Percentiles rank a stretch among this genome's conserved stretches.
Evolutionary conservation across 768 basidiomycete genomes (phyloP).

Genomic region (Kwoniella sp.): DNA sequence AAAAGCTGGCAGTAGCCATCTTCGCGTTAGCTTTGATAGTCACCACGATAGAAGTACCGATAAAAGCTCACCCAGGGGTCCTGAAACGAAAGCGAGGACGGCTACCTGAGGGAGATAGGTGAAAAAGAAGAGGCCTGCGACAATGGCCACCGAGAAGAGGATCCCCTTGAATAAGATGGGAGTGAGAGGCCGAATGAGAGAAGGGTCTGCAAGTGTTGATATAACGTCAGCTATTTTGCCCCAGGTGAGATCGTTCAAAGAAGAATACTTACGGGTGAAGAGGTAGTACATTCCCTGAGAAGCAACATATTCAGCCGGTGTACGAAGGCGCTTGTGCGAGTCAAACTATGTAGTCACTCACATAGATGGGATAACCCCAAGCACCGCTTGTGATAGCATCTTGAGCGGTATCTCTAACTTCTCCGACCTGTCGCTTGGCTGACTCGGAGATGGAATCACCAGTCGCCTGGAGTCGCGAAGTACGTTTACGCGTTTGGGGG

Average conservation of each 20-base stretch:
- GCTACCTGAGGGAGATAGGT: constrained; percentile 69
- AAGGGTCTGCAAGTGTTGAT: constrained; percentile 29
- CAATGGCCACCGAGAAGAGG: constrained; percentile 43
- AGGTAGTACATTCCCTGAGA: constrained; percentile 51
- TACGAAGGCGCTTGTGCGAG: no score
- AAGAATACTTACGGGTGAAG: constrained; percentile 34
- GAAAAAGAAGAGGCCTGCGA: constrained; percentile 58
- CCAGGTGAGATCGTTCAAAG: not conserved
- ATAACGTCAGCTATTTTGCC: not conserved
- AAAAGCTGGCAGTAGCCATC: constrained; percentile 56
- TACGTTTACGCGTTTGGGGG: constrained; percentile 16
- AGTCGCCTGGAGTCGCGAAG: not conserved
- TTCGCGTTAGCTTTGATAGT: no score
- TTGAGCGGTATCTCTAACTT: constrained; percentile 38
- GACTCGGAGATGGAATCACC: constrained; percentile 28
- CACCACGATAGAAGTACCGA: no score
- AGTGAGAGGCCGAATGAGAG: constrained; percentile 40
- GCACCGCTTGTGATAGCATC: constrained; percentile 51
- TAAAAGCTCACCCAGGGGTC: constrained; percentile 61
- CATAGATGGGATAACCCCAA: constrained; percentile 51
- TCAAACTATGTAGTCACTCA: no score
- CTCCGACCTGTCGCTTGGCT: constrained; percentile 43
- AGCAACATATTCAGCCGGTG: no score
- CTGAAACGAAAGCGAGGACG: constrained; percentile 65
- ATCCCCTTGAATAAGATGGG: constrained; percentile 51